phyloP scores from a whole-genome alignment of 1,139 yeast species.

The Kurtzmaniella quercitrusa region DNA sequence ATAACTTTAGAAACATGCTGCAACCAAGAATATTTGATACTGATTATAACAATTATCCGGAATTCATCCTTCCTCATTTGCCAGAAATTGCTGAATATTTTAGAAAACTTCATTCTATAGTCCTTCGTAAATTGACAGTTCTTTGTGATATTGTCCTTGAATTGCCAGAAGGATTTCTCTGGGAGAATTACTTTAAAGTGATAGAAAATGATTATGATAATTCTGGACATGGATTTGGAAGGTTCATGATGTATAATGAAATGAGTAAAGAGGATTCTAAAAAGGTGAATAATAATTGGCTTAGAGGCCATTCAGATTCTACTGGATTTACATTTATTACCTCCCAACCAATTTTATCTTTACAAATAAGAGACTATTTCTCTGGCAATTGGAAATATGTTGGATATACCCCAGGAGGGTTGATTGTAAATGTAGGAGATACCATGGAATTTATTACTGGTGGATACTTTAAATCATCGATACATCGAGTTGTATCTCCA shows the following conservation, averaged over 20 bases:
- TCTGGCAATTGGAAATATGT: slow-evolving; percentile 26
- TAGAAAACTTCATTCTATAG: slow-evolving; percentile 18
- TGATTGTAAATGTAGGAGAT: slow-evolving; percentile 26
- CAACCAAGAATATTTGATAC: slow-evolving; percentile 20
- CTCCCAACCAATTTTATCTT: slow-evolving; percentile 26
- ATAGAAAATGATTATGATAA: slow-evolving; percentile 16
- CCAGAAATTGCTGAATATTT: slow-evolving; percentile 24
- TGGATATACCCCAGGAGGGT: slow-evolving; percentile 21
- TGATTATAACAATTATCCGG: slow-evolving; percentile 20
- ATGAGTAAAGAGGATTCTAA: slow-evolving; percentile 23
- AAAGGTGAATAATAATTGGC: slow-evolving; percentile 16
- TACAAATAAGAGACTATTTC: slow-evolving; percentile 22
- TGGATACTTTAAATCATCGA: slow-evolving; percentile 26
- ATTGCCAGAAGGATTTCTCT: slow-evolving; percentile 27
- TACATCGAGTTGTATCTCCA: slow-evolving; percentile 25
- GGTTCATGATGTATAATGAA: slow-evolving; percentile 29
- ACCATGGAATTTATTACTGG: slow-evolving; percentile 27
- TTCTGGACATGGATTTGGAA: slow-evolving; percentile 30
- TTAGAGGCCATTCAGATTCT: slow-evolving; percentile 26
- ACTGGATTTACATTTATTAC: slow-evolving; percentile 26
- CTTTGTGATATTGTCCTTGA: slow-evolving; percentile 29
- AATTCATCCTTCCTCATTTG: slow-evolving; percentile 23
- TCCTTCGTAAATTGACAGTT: slow-evolving; percentile 21
- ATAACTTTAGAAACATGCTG: slow-evolving; percentile 22
- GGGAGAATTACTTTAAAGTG: slow-evolving; percentile 28